Conservation (phyloP, 148 eudicot genomes). For the Fallopia convolvulus region DNA sequence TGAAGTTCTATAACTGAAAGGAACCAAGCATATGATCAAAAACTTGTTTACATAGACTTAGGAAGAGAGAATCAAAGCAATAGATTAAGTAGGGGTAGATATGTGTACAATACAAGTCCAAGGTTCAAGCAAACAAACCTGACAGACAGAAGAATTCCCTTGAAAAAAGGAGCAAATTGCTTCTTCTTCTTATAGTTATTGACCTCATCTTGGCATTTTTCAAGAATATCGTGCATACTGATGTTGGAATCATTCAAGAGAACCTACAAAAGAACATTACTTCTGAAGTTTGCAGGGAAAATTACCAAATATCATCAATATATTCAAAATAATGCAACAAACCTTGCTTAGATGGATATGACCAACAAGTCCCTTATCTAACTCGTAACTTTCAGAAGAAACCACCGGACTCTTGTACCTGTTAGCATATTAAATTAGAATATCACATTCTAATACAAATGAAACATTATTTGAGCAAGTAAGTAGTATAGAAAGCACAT, state of each 20-base stretch:
- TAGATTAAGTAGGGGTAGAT: constrained; percentile 5
- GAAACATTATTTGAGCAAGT: not conserved
- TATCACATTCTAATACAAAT: not conserved
- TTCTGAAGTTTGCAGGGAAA: not conserved
- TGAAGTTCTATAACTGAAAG: not conserved
- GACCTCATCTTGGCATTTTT: constrained; percentile 62
- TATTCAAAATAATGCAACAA: not conserved
- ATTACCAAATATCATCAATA: not conserved
- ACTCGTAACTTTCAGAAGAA: constrained; percentile 39
- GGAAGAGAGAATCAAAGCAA: not conserved
- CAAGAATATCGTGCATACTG: constrained; percentile 42
- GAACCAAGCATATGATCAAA: not conserved
- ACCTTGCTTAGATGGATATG: constrained; percentile 93
- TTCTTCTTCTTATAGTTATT: constrained; percentile 52
- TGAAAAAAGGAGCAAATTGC: constrained; percentile 54
- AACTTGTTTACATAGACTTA: not conserved
- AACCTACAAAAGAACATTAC: constrained; percentile 27
- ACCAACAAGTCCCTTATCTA: constrained; percentile 68
- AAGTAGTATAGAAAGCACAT: not conserved
- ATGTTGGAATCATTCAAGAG: constrained; percentile 45
- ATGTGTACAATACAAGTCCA: not conserved
- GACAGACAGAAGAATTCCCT: constrained; percentile 45
- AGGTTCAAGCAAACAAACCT: constrained; percentile 34
- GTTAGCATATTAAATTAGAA: constrained; percentile 9
- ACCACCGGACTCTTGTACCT: constrained; percentile 56